Conservation (phyloP, 73 alveolate genomes). For the Paramecium primaurelia region DNA sequence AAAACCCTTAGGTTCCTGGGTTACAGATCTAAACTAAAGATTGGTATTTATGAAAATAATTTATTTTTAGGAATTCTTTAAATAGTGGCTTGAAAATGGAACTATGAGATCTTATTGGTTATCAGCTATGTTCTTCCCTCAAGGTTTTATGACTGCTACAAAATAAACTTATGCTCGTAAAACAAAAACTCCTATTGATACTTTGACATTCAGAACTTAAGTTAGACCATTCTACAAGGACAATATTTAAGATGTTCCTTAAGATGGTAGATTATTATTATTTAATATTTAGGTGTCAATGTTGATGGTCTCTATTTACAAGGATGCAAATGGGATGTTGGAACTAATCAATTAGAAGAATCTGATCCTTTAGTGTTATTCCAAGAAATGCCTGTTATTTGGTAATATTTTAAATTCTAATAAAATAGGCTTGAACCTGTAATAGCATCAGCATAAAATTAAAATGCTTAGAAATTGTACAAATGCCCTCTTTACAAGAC, state of each 20-base stretch:
- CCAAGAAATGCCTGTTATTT: slow-evolving; percentile 96
- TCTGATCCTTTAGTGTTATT: slow-evolving; percentile 85
- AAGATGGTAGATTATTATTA: slow-evolving; percentile 75
- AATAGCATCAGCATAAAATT: background rate
- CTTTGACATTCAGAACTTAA: slow-evolving; percentile 86
- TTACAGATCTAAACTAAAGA: slow-evolving; percentile 88
- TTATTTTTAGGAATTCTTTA: slow-evolving; percentile 75
- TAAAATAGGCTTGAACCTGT: slow-evolving; percentile 62
- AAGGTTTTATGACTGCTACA: slow-evolving; percentile 99
- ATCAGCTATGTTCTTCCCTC: slow-evolving; percentile 99
- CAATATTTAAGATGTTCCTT: slow-evolving; percentile 74
- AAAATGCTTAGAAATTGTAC: slow-evolving; percentile 27
- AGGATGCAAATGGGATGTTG: slow-evolving; percentile 98
- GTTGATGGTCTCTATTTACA: slow-evolving; percentile 97
- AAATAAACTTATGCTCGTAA: slow-evolving; percentile 97
- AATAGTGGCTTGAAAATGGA: slow-evolving; percentile 96
- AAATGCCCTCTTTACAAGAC: slow-evolving; percentile 97
- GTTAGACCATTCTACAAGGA: slow-evolving; percentile 72
- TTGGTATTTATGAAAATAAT: background rate
- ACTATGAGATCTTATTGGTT: slow-evolving; percentile 95
- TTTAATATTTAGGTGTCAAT: slow-evolving; percentile 71
- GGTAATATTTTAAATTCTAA: slow-evolving; percentile 50
- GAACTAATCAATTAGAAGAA: slow-evolving; percentile 82
- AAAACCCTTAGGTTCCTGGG: slow-evolving; percentile 98
- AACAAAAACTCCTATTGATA: slow-evolving; percentile 94